These are phyloP conservation scores for Colletotrichum liaoningense DNA, from an alignment of 2,329 filamentous ascomycete species.

Conservation along the genomic window DNA sequence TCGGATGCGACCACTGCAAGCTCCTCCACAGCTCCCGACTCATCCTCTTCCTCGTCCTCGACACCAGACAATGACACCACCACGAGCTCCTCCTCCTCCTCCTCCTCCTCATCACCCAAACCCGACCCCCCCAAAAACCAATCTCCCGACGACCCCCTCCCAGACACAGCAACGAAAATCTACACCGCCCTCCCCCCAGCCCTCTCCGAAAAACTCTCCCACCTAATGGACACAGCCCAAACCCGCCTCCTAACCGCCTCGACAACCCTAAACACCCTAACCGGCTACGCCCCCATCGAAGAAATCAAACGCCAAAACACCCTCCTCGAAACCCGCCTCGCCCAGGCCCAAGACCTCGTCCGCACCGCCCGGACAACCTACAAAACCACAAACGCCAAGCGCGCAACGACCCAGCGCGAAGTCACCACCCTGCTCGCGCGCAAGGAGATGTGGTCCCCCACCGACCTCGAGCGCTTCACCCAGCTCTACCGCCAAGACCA, in stretches of 20 bases:
- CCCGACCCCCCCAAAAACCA: background rate
- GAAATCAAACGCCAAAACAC: slow-evolving; percentile 83
- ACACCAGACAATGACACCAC: slow-evolving; percentile 3
- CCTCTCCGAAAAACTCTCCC: slow-evolving; percentile 65
- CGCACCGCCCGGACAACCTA: slow-evolving; percentile 80
- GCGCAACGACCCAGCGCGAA: slow-evolving; percentile 92
- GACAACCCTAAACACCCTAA: slow-evolving; percentile 91
- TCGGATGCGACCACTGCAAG: slow-evolving; percentile 4
- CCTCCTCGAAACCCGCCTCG: slow-evolving; percentile 69
- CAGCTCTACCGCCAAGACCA: slow-evolving; percentile 92
- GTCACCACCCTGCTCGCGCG: slow-evolving; percentile 93
- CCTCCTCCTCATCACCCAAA: background rate
- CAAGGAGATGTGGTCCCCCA: slow-evolving; percentile 90
- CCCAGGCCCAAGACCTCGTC: slow-evolving; percentile 72
- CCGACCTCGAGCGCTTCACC: slow-evolving; percentile 94
- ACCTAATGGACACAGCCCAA: slow-evolving; percentile 90
- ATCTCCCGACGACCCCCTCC: slow-evolving; percentile 7
- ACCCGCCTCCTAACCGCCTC: slow-evolving; percentile 86
- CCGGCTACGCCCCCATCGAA: slow-evolving; percentile 94
- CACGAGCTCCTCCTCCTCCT: background rate
- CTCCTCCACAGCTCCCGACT: background rate
- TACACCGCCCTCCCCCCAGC: slow-evolving; percentile 50
- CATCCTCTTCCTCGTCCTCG: slow-evolving; percentile 13
- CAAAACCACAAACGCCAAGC: slow-evolving; percentile 83
- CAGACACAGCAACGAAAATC: slow-evolving; percentile 27